Conservation (phyloP, 768 basidiomycete genomes). For the Tylopilus intermedius region DNA sequence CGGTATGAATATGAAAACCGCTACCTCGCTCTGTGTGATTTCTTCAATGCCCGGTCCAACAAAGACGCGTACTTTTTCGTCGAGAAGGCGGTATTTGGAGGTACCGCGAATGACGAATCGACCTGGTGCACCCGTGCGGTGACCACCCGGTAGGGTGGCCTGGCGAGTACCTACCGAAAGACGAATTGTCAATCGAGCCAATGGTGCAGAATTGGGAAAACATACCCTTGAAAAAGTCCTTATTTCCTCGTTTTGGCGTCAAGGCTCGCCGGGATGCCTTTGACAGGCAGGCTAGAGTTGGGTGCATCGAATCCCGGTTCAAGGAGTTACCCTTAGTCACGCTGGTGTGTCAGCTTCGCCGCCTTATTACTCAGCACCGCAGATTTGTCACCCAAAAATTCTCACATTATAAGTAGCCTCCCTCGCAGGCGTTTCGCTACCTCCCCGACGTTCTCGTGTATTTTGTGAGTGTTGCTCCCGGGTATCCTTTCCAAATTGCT, state of each 20-base stretch:
- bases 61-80: conserved; percentile 79
- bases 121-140: conserved; percentile 85
- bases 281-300: conserved; percentile 62
- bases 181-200: not conserved
- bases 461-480: conserved; percentile 16
- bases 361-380: conserved; percentile 22
- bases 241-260: conserved; percentile 85
- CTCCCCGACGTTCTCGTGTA: conserved; percentile 15
- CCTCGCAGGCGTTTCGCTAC: not conserved
- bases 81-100: conserved; percentile 75
- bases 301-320: conserved; percentile 45
- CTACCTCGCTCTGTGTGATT: conserved; percentile 52
- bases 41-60: conserved; percentile 72
- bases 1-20: conserved; percentile 21
- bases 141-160: conserved; percentile 76
- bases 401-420: conserved; percentile 19
- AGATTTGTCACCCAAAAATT: conserved; percentile 20
- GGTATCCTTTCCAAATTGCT: not conserved
- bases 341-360: not conserved
- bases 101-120: conserved; percentile 74
- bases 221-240: conserved; percentile 95
- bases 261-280: conserved; percentile 83
- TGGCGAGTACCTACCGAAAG: conserved; percentile 65
- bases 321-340: not conserved
- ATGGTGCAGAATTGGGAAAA: not conserved